These are phyloP conservation scores for Pisolithus orientalis DNA, from an alignment of 768 basidiomycete genomes.

Conservation along the genomic window DNA sequence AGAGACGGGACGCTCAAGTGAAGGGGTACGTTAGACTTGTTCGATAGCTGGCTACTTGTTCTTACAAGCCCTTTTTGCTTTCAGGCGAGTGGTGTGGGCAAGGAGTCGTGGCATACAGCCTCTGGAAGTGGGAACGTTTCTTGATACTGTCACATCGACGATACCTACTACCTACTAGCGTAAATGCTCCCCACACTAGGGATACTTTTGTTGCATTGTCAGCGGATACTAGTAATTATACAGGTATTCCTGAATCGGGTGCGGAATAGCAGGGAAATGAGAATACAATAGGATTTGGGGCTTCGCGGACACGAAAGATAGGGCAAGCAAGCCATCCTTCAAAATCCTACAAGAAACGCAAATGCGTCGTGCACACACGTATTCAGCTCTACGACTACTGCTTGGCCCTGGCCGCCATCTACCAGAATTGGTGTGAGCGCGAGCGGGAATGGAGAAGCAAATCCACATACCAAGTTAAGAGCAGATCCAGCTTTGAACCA, in stretches of 20 bases:
- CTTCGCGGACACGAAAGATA: not conserved
- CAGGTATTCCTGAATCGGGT: not conserved
- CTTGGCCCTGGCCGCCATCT: slow-evolving; percentile 69
- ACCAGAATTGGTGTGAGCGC: slow-evolving; percentile 7
- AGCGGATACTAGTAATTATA: slow-evolving; percentile 20
- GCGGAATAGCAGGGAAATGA: not conserved
- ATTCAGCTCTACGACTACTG: slow-evolving; percentile 15
- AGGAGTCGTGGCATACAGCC: slow-evolving; percentile 16
- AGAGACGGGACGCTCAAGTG: not conserved
- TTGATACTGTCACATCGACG: not conserved
- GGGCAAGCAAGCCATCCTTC: not conserved
- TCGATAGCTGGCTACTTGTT: not conserved
- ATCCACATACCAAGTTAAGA: slow-evolving; percentile 66
- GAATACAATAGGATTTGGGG: not conserved
- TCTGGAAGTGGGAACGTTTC: not conserved
- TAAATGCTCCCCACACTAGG: too few relatives aligned
- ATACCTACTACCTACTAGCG: too few relatives aligned
- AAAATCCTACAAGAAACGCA: slow-evolving; percentile 3
- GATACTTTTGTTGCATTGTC: slow-evolving; percentile 3
- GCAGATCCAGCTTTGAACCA: slow-evolving; percentile 99
- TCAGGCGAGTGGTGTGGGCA: not conserved
- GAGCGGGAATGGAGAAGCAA: not conserved
- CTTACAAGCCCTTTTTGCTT: not conserved
- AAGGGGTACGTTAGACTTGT: not conserved
- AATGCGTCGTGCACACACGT: not conserved